Conservation (phyloP, 2,329 filamentous ascomycete genomes). For the Diaporthe citrichinensis region DNA sequence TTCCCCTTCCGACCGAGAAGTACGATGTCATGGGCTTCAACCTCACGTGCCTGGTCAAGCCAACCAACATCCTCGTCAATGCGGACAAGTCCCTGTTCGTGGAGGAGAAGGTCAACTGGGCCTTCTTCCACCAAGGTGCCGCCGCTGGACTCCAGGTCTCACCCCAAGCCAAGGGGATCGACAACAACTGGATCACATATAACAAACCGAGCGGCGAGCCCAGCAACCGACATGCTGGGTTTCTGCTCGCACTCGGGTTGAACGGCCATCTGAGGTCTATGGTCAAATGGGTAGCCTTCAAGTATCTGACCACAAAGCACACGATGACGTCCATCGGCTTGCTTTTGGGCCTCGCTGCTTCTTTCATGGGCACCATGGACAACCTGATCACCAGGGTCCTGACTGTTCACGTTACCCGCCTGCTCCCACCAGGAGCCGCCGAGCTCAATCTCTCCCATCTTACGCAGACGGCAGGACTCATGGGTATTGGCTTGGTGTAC, state of each 20-base stretch:
- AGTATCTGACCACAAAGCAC: constrained; percentile 98
- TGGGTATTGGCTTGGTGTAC: constrained; percentile 96
- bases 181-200: constrained; percentile 98
- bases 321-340: constrained; percentile 99
- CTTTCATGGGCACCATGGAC: constrained; percentile 97
- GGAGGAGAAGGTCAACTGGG: constrained; percentile 98
- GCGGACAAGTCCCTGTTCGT: constrained; percentile 90
- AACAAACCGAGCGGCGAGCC: constrained; percentile 91
- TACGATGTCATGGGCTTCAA: constrained; percentile 93
- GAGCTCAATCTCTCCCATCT: constrained; percentile 94
- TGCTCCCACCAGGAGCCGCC: constrained; percentile 92
- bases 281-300: constrained; percentile 99
- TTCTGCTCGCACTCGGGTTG: constrained; percentile 89
- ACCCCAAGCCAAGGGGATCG: constrained; percentile 89
- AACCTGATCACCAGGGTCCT: constrained; percentile 92
- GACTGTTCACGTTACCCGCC: constrained; percentile 95
- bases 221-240: constrained; percentile 96
- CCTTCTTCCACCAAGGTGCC: constrained; percentile 97
- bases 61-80: constrained; percentile 91
- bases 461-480: constrained; percentile 95
- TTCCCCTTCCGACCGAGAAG: constrained; percentile 92
- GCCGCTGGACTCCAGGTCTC: constrained; percentile 95
- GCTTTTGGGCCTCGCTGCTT: constrained; percentile 91
- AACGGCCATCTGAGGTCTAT: constrained; percentile 95
- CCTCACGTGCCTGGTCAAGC: constrained; percentile 90